Evolutionary conservation across 2,329 filamentous ascomycete genomes (phyloP).

Genomic region (Aaosphaeria pasadenensis): DNA sequence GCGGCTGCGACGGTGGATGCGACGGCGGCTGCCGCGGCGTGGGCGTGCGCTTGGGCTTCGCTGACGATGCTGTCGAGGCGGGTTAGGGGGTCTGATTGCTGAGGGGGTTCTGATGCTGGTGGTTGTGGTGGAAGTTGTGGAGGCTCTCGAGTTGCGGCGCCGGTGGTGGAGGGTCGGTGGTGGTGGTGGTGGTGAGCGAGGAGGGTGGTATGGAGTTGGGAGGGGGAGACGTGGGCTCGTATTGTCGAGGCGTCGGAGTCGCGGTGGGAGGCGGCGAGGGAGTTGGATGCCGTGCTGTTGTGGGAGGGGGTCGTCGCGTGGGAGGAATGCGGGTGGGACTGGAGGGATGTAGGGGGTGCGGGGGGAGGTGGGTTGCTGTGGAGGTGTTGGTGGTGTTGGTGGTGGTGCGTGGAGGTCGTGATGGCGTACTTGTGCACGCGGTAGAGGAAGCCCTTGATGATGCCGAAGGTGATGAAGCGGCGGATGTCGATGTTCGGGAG

Average conservation of each 20-base stretch:
- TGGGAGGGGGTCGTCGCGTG: not conserved
- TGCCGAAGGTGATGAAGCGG: constrained; percentile 88
- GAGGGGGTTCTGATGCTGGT: constrained; percentile 4
- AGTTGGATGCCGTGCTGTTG: constrained; percentile 1
- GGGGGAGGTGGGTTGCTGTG: constrained; percentile 9
- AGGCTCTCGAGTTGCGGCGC: not conserved
- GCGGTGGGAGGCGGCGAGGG: not conserved
- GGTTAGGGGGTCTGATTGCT: constrained; percentile 6
- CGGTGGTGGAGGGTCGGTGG: not conserved
- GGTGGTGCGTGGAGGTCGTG: constrained; percentile 29
- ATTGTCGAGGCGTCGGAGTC: not conserved
- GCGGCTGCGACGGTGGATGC: not conserved
- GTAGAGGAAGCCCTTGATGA: constrained; percentile 93
- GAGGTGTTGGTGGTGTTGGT: constrained; percentile 10
- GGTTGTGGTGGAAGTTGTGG: constrained; percentile 6
- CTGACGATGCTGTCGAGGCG: constrained; percentile 5
- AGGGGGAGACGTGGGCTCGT: not conserved
- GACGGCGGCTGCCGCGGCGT: not conserved
- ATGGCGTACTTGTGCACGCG: constrained; percentile 89
- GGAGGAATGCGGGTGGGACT: not conserved
- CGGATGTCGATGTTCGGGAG: constrained; percentile 80
- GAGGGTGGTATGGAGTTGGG: not conserved
- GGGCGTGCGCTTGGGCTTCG: not conserved
- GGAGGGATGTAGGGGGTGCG: not conserved
- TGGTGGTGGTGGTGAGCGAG: not conserved